These are phyloP conservation scores for Leccinum disarticulatum DNA, from an alignment of 768 basidiomycete species.

Conservation along the genomic window DNA sequence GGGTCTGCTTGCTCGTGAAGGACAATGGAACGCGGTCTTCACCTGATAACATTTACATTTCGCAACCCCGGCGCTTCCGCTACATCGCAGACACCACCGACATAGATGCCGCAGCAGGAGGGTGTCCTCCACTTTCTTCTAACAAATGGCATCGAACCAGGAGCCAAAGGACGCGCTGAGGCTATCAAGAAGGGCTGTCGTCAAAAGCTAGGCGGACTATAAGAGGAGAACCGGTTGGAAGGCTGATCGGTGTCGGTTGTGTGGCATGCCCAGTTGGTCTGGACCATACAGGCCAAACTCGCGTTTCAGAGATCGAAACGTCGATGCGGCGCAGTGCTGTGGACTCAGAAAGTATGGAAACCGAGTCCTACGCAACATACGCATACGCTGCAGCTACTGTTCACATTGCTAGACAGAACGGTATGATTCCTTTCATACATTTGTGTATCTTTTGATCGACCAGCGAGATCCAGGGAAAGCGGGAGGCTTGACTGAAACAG, in stretches of 20 bases:
- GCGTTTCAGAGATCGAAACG: not conserved
- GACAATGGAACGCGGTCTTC: not conserved
- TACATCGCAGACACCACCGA: not conserved
- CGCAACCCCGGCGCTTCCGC: not conserved
- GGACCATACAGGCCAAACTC: too few relatives aligned
- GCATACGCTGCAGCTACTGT: not conserved
- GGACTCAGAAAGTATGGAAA: not conserved
- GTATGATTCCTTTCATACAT: too few relatives aligned
- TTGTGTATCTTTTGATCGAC: too few relatives aligned
- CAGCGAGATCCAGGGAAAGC: too few relatives aligned
- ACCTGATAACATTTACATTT: not conserved
- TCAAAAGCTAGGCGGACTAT: too few relatives aligned
- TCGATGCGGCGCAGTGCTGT: not conserved
- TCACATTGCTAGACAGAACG: not conserved
- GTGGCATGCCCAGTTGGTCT: not conserved
- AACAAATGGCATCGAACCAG: too few relatives aligned
- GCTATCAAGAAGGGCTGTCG: too few relatives aligned
- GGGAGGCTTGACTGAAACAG: too few relatives aligned
- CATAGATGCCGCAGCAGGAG: not conserved
- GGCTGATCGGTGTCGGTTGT: too few relatives aligned
- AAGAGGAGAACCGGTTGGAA: too few relatives aligned
- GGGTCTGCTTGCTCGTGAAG: not conserved
- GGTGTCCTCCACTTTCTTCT: not conserved
- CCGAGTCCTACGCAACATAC: not conserved
- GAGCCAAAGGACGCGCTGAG: too few relatives aligned